Percentiles rank a stretch among this genome's conserved stretches.
phyloP scores from a whole-genome alignment of 352 stramenopile genomes.

The Pythium rhizo-oryzae region DNA sequence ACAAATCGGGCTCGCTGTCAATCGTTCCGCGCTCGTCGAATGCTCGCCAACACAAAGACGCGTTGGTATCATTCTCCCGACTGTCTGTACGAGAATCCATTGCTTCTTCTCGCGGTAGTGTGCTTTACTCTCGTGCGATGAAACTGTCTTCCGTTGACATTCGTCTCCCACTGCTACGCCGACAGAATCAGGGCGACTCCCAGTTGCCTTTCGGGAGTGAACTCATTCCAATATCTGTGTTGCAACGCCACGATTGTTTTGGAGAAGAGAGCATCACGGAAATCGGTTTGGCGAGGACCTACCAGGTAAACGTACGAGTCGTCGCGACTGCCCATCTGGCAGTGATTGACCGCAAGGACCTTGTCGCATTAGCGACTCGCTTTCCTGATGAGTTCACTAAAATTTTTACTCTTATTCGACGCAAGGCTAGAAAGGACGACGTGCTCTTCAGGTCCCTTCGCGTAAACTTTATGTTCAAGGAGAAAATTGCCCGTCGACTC shows the following conservation, averaged over 20 bases:
- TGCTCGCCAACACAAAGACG: neutral
- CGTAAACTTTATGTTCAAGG: constrained; percentile 50
- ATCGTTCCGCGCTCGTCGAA: neutral
- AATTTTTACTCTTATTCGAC: constrained; percentile 14
- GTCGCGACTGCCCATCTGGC: constrained; percentile 55
- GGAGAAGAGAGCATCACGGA: constrained; percentile 57
- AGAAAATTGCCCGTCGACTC: constrained; percentile 48
- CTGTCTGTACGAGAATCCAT: constrained; percentile 21
- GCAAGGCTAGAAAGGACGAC: constrained; percentile 22
- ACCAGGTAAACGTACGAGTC: constrained; percentile 57
- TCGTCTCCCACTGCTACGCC: constrained; percentile 1
- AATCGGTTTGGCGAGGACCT: constrained; percentile 18
- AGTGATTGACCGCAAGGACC: constrained; percentile 44
- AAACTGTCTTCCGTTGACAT: constrained; percentile 18
- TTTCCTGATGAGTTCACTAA: constrained; percentile 40
- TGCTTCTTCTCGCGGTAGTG: constrained; percentile 8
- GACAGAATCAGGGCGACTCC: neutral
- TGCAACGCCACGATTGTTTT: constrained; percentile 60
- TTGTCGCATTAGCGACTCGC: constrained; percentile 38
- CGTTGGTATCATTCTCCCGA: neutral
- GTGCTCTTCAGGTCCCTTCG: constrained; percentile 31
- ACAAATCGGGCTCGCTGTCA: neutral
- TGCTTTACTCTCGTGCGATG: constrained; percentile 14
- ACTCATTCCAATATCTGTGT: constrained; percentile 47
- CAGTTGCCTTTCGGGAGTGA: neutral